Conservation (phyloP, 2,329 filamentous ascomycete genomes). For the Fusarium humuli region DNA sequence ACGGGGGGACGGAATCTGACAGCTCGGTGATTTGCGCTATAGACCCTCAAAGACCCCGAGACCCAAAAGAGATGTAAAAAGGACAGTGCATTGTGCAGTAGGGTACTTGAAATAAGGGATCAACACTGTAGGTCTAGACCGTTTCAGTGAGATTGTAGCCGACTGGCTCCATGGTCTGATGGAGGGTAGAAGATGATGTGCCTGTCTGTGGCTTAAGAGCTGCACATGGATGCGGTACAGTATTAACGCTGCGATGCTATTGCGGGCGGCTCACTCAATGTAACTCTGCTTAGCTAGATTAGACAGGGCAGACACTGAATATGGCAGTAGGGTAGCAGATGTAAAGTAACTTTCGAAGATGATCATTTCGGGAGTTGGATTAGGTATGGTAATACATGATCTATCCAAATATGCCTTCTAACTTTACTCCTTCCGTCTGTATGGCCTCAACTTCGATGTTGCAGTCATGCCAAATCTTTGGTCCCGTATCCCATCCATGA, state of each 20-base stretch:
- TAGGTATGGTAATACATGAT: slow-evolving; percentile 28
- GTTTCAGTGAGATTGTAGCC: slow-evolving; percentile 35
- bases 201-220: slow-evolving; percentile 6
- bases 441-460: slow-evolving; percentile 6
- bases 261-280: slow-evolving; percentile 18
- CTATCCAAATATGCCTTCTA: slow-evolving; percentile 34
- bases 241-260: slow-evolving; percentile 10
- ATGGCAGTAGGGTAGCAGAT: background rate
- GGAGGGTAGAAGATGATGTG: slow-evolving; percentile 17
- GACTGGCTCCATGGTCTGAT: slow-evolving; percentile 35
- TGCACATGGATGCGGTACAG: background rate
- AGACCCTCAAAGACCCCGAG: slow-evolving; percentile 17
- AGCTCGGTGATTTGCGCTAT: slow-evolving; percentile 34
- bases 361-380: slow-evolving; percentile 28
- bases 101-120: slow-evolving; percentile 1
- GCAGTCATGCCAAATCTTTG: slow-evolving; percentile 13
- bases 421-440: slow-evolving; percentile 12
- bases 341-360: background rate
- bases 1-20: slow-evolving; percentile 20
- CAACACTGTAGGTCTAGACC: slow-evolving; percentile 9
- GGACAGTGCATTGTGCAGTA: background rate
- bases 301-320: background rate
- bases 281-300: background rate
- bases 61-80: background rate
- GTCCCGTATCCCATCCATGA: slow-evolving; percentile 21